These are phyloP conservation scores for Tremella mesenterica DNA, from an alignment of 768 basidiomycete species.

Conservation along the genomic window DNA sequence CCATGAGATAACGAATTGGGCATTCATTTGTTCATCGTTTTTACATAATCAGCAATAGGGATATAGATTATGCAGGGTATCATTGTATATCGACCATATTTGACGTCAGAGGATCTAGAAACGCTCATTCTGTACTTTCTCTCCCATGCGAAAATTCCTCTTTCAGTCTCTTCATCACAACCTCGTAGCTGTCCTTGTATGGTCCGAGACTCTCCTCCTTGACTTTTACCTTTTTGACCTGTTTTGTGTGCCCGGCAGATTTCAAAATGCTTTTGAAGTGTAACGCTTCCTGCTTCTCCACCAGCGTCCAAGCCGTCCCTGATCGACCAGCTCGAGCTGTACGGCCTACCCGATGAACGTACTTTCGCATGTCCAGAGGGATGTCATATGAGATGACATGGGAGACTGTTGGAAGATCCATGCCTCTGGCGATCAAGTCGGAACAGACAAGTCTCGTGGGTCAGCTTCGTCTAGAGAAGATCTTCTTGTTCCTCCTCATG, in stretches of 20 bases:
- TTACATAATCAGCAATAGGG: too few species aligned
- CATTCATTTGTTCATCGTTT: too few species aligned
- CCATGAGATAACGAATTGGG: too few species aligned
- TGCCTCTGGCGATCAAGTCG: constrained; percentile 88
- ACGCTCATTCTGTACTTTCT: not conserved
- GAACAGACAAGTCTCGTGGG: constrained; percentile 76
- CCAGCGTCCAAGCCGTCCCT: constrained; percentile 88
- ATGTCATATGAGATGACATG: constrained; percentile 94
- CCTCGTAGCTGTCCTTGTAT: constrained; percentile 61
- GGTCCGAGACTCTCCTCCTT: constrained; percentile 55
- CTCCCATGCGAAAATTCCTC: constrained; percentile 21
- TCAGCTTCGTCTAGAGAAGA: not conserved
- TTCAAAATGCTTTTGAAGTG: constrained; percentile 79
- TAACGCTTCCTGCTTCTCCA: constrained; percentile 84
- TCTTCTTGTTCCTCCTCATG: too few species aligned
- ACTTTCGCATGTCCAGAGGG: constrained; percentile 96
- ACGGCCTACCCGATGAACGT: constrained; percentile 92
- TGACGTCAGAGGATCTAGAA: not conserved
- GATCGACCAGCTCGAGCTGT: constrained; percentile 84
- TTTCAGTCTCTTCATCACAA: constrained; percentile 43
- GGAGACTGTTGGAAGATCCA: constrained; percentile 83
- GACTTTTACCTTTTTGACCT: constrained; percentile 61
- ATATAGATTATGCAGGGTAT: too few species aligned
- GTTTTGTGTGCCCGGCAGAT: constrained; percentile 59
- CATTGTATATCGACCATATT: not conserved